A percentile compares a stretch with the other conserved stretches of the same genome.
phyloP scores from a whole-genome alignment of 345 rosid genomes.

The Hypericum perforatum region DNA sequence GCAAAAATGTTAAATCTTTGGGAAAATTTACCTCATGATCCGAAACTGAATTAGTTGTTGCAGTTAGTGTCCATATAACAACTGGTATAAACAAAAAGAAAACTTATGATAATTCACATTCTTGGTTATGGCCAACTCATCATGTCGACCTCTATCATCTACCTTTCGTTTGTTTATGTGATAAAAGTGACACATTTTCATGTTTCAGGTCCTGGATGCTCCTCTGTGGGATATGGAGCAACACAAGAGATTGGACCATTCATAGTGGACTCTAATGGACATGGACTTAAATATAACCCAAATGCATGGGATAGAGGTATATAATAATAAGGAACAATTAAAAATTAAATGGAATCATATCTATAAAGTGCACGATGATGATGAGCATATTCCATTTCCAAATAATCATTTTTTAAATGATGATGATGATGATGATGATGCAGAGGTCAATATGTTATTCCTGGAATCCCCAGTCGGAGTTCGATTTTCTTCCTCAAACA shows the following conservation, averaged over 20 bases:
- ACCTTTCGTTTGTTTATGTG: conserved; percentile 5
- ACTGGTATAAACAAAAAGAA: too few species aligned
- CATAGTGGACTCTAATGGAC: conserved; percentile 58
- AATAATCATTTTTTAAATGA: conserved; percentile 3
- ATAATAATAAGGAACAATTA: background rate
- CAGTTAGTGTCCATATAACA: too few species aligned
- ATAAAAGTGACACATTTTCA: conserved; percentile 32
- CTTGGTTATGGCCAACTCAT: too few species aligned
- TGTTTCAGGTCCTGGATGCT: conserved; percentile 91
- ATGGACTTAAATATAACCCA: conserved; percentile 48
- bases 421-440: conserved; percentile 21
- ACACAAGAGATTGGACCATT: conserved; percentile 97
- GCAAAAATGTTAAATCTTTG: too few species aligned
- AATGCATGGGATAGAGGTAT: conserved; percentile 79
- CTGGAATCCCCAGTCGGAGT: conserved; percentile 91
- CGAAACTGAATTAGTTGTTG: too few species aligned
- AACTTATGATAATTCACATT: too few species aligned
- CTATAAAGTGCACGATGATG: conserved; percentile 10
- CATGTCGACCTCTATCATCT: too few species aligned
- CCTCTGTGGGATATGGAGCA: conserved; percentile 95
- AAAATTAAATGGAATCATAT: too few species aligned
- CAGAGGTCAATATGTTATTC: conserved; percentile 89
- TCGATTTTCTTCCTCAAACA: conserved; percentile 88
- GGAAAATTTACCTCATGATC: too few species aligned
- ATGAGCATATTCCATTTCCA: too few species aligned